Conservation (phyloP, 179 eudicot genomes). For the Vitellaria paradoxa region DNA sequence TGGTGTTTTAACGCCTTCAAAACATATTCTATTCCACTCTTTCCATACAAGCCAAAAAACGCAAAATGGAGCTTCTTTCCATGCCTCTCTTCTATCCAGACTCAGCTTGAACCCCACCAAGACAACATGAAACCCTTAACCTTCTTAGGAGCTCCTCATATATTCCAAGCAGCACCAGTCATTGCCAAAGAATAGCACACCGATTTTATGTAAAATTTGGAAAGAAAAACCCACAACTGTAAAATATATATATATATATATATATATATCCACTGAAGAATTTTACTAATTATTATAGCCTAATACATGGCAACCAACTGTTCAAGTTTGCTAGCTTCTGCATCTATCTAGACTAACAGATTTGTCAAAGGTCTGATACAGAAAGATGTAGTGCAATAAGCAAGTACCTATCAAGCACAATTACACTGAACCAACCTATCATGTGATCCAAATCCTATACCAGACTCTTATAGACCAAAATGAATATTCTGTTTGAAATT, state of each 20-base stretch:
- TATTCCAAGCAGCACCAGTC: not conserved
- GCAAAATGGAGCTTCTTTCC: too few species aligned
- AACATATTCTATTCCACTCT: too few species aligned
- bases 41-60: too few species aligned
- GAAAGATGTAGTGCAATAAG: not conserved
- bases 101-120: too few species aligned
- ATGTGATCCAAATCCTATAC: not conserved
- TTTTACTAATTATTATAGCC: not conserved
- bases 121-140: too few species aligned
- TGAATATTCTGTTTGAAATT: not conserved
- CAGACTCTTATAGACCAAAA: not conserved
- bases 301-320: not conserved
- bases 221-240: not conserved
- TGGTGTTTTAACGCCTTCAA: too few species aligned
- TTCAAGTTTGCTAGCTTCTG: not conserved
- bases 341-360: not conserved
- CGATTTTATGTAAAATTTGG: not conserved
- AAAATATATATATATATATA: too few species aligned
- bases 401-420: not conserved
- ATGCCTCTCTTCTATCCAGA: too few species aligned
- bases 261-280: not conserved
- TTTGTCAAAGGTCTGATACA: not conserved
- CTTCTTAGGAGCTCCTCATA: not conserved
- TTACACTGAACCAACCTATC: not conserved
- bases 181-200: not conserved